Percentiles rank a stretch among this genome's conserved stretches.
These are phyloP conservation scores for Candida albicans DNA, from an alignment of 1,139 yeast genomes.

Conservation along the genomic window DNA sequence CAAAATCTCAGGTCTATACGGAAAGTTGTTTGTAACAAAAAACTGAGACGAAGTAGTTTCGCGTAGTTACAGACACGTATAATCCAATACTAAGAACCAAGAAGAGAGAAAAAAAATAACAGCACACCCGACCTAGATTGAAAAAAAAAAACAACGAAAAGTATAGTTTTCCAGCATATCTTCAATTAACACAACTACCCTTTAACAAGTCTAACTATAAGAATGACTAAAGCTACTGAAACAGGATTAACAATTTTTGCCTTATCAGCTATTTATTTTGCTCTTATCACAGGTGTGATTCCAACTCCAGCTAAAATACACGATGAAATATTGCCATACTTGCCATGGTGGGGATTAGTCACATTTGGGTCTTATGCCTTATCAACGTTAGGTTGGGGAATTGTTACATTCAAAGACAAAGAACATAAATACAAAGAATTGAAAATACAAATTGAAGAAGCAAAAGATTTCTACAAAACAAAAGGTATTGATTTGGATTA, in stretches of 20 bases:
- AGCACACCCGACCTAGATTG: not conserved
- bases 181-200: no score
- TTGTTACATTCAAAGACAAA: conserved; percentile 70
- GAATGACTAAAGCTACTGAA: conserved; percentile 73
- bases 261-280: conserved; percentile 53
- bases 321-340: conserved; percentile 57
- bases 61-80: conserved; percentile 1
- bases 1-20: not conserved
- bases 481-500: conserved; percentile 58
- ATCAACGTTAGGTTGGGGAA: conserved; percentile 70
- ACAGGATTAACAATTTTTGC: conserved; percentile 50
- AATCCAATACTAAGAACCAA: conserved; percentile 1
- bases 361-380: conserved; percentile 74
- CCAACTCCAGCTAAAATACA: conserved; percentile 55
- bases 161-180: not conserved
- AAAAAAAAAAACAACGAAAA: conserved; percentile 1
- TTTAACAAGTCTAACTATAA: not conserved
- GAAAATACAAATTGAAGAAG: conserved; percentile 63
- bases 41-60: not conserved
- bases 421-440: conserved; percentile 68
- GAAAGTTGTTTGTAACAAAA: not conserved
- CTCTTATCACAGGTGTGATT: conserved; percentile 52
- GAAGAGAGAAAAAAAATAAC: not conserved
- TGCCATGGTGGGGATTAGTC: conserved; percentile 74
- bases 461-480: conserved; percentile 56